Evolutionary conservation across 371 early-diverging fungal species (phyloP).

Genomic region (Amoeboaphelidium occidentale): DNA sequence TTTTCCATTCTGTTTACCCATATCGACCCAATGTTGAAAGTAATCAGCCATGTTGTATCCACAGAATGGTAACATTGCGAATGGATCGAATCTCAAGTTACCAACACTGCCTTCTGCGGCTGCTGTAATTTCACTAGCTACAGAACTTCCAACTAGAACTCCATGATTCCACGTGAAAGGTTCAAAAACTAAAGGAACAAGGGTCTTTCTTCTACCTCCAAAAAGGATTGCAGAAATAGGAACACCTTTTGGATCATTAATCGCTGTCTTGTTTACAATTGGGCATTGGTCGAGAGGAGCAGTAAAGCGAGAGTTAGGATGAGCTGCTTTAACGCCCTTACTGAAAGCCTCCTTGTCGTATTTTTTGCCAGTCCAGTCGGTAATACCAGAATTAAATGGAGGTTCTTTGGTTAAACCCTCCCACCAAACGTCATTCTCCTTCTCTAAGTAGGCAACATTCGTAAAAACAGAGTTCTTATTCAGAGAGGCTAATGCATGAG

Average conservation of each 20-base stretch:
- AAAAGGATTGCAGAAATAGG: conserved; percentile 20
- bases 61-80: conserved; percentile 20
- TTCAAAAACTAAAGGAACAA: conserved; percentile 17
- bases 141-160: conserved; percentile 16
- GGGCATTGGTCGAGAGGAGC: conserved; percentile 13
- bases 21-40: conserved; percentile 15
- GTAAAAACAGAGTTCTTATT: conserved; percentile 14
- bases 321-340: conserved; percentile 10
- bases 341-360: conserved; percentile 6
- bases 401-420: conserved; percentile 17
- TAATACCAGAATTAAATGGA: conserved; percentile 11
- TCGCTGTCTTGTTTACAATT: conserved; percentile 13
- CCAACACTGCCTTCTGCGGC: conserved; percentile 15
- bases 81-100: conserved; percentile 15
- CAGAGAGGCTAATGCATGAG: conserved; percentile 16
- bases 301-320: conserved; percentile 19
- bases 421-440: conserved; percentile 21
- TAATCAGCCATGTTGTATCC: conserved; percentile 22
- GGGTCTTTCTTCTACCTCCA: conserved; percentile 16
- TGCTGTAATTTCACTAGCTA: conserved; percentile 17
- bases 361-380: conserved; percentile 14
- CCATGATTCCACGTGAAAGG: conserved; percentile 19
- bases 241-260: conserved; percentile 12
- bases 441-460: conserved; percentile 17
- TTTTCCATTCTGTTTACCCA: conserved; percentile 8